phyloP scores from a whole-genome alignment of 768 basidiomycete species.

The Leucosporidium creatinivorum region DNA sequence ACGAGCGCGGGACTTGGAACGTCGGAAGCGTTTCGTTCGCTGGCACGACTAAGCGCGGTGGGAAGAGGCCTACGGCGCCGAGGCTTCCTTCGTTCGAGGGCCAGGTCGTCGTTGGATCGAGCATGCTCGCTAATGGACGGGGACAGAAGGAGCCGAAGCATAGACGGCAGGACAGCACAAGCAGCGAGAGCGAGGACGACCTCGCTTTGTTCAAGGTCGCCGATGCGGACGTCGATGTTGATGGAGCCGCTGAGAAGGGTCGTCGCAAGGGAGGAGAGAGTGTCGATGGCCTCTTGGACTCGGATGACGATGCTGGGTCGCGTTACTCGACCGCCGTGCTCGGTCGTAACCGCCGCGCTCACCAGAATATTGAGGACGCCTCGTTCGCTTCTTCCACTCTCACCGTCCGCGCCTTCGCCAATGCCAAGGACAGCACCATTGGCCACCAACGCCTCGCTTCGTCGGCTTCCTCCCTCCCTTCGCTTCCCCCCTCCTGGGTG shows the following conservation, averaged over 20 bases:
- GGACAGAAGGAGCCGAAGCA: no score
- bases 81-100: no score
- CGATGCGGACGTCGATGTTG: slow-evolving; percentile 56
- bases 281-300: slow-evolving; percentile 43
- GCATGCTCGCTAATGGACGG: no score
- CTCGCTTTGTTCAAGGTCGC: slow-evolving; percentile 33
- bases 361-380: background rate
- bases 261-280: slow-evolving; percentile 32
- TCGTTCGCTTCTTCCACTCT: slow-evolving; percentile 15
- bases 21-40: slow-evolving; percentile 34
- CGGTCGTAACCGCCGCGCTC: background rate
- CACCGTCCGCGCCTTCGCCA: slow-evolving; percentile 12
- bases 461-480: background rate
- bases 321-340: background rate
- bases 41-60: slow-evolving; percentile 19
- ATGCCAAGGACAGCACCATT: slow-evolving; percentile 5
- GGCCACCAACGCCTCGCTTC: slow-evolving; percentile 12
- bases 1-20: slow-evolving; percentile 12
- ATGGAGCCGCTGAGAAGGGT: slow-evolving; percentile 46
- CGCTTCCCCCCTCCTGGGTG: slow-evolving; percentile 27
- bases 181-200: slow-evolving; percentile 11
- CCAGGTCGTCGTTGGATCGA: no score
- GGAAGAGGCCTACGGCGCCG: background rate
- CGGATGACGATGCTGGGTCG: background rate
- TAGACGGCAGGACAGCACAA: background rate